Base-by-base conservation (phyloP, 805 yeast species). In the Sugiyamaella marilandica region DNA sequence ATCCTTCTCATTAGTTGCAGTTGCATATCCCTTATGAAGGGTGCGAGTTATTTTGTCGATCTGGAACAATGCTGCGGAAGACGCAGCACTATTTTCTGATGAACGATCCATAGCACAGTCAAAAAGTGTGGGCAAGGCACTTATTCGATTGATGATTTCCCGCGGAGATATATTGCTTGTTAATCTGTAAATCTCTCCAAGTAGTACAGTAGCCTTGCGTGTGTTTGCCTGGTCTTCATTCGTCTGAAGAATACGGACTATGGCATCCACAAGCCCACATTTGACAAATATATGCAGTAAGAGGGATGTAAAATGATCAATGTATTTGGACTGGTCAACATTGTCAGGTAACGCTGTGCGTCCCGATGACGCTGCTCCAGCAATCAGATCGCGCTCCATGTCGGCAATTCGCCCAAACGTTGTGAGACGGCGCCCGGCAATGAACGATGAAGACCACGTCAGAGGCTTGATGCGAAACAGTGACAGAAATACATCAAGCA, bases 401-500 rank as follows among this genome's bases (percentile, higher is more conserved):
- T 8, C 68, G 65, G 37, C 71, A 56, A 2, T 47, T 11, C 55
- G 44, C 1, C 58, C 59, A 52, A 52, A 52, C 10, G 58, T 57
- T 7, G 61, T 61, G 16, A 58, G 53, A 33, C 59, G 50, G 24
- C 63, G 58, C 11, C 69, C 70, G 10, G 69, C 70, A 19, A 62
- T 44, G 49, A 61, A 67, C n/a, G 70, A 60, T 11, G 67, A 57
- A 2, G 67, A 55, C 84, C 86, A 81, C 0, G 85, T 79, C 16
- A 85, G 67, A 0, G 81, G 72, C 61, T 74, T 74, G 11, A 87
- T 80, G 53, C 83, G 70, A 43, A 94, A 71, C 2, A 85, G 70
- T 61, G 86, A 91, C 43, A 83, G 75, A 39, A 91, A 73, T 2
- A 90, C 74, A 61, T 88, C 95, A 58, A 92, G 70, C 14, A 91